Conservation (phyloP, 1,284 basidiomycete species). For the Mycena sp. region DNA sequence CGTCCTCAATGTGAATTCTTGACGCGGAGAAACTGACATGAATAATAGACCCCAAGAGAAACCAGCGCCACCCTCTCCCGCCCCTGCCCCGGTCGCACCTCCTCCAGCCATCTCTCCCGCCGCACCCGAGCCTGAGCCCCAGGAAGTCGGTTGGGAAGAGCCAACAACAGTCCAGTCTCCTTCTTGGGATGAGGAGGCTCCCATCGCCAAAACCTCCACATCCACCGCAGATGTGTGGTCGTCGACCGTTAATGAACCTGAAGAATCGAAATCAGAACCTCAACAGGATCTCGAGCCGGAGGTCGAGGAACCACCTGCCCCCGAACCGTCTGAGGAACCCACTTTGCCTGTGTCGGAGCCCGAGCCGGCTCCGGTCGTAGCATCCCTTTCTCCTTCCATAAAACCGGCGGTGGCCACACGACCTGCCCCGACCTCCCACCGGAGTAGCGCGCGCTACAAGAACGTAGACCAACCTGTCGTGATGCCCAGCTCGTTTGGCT, state of each 20-base stretch:
- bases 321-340: constrained; percentile 25
- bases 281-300: constrained; percentile 32
- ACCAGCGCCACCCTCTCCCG: constrained; percentile 49
- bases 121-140: constrained; percentile 42
- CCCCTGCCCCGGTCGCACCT: constrained; percentile 37
- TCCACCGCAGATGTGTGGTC: constrained; percentile 53
- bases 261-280: constrained; percentile 41
- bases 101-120: constrained; percentile 37
- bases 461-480: constrained; percentile 78
- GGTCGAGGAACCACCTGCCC: constrained; percentile 25
- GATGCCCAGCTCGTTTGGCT: constrained; percentile 72
- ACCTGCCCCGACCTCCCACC: constrained; percentile 60
- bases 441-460: constrained; percentile 69
- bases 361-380: constrained; percentile 48
- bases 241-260: constrained; percentile 38
- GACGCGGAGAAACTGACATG: background rate
- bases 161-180: constrained; percentile 77
- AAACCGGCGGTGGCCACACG: constrained; percentile 41
- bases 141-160: constrained; percentile 69
- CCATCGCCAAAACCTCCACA: constrained; percentile 47
- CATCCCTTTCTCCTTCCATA: constrained; percentile 40
- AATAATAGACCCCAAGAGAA: constrained; percentile 62
- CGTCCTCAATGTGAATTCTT: constrained; percentile 33
- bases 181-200: constrained; percentile 79
- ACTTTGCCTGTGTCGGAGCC: constrained; percentile 32